These are phyloP conservation scores for Sporothrix brunneoviolacea DNA, from an alignment of 2,329 filamentous ascomycete species.

Conservation along the genomic window DNA sequence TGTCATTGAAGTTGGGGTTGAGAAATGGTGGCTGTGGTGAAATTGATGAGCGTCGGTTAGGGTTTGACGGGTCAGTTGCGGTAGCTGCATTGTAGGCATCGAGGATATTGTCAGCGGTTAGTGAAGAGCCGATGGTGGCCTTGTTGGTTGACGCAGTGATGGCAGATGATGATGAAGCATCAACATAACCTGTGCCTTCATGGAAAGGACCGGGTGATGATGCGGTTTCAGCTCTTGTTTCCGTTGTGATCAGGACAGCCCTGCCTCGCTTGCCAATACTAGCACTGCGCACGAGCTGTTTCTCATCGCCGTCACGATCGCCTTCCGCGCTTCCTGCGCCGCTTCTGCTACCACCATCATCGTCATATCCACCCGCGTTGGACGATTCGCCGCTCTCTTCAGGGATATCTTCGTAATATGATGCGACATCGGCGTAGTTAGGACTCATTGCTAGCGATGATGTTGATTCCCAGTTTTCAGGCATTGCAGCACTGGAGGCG, in stretches of 20 bases:
- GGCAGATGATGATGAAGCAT: constrained; percentile 41
- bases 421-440: constrained; percentile 39
- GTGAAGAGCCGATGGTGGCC: constrained; percentile 22
- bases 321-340: constrained; percentile 32
- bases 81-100: constrained; percentile 45
- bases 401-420: constrained; percentile 40
- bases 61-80: constrained; percentile 34
- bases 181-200: constrained; percentile 40
- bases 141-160: constrained; percentile 30
- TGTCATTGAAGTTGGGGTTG: neutral
- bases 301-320: constrained; percentile 47
- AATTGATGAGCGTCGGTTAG: constrained; percentile 19
- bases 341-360: constrained; percentile 32
- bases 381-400: constrained; percentile 37
- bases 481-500: constrained; percentile 67
- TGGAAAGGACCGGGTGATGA: constrained; percentile 36
- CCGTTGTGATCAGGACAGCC: constrained; percentile 47
- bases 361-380: constrained; percentile 40
- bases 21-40: constrained; percentile 22
- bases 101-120: constrained; percentile 42
- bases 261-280: constrained; percentile 56
- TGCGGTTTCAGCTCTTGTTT: constrained; percentile 22
- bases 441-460: constrained; percentile 39
- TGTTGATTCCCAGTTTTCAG: constrained; percentile 55
- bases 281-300: constrained; percentile 52